Evolutionary conservation across 192 early-diverging fungal species (phyloP).

Genomic region (Funneliformis mosseae): DNA sequence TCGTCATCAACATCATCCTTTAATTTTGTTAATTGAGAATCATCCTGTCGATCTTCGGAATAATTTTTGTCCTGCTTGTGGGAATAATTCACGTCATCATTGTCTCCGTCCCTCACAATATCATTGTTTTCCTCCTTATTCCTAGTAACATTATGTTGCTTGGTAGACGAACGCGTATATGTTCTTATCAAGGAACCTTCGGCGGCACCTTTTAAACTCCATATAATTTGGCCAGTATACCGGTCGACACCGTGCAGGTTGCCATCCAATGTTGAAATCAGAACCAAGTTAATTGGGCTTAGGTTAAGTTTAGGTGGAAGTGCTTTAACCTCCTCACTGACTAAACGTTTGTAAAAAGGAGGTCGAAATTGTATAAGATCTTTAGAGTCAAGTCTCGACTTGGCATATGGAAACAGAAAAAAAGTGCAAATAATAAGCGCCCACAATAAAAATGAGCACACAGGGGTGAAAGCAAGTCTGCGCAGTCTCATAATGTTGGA

Average conservation of each 20-base stretch:
- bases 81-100: neutral
- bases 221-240: constrained; percentile 56
- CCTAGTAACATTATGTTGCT: constrained; percentile 28
- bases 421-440: neutral
- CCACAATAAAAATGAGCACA: neutral
- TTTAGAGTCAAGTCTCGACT: constrained; percentile 8
- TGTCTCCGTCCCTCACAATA: constrained; percentile 1
- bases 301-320: constrained; percentile 30
- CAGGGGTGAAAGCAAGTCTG: neutral
- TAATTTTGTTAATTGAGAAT: constrained; percentile 20
- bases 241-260: constrained; percentile 65
- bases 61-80: constrained; percentile 33
- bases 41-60: neutral
- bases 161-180: constrained; percentile 30
- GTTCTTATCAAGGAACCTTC: constrained; percentile 52
- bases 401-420: constrained; percentile 19
- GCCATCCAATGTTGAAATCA: constrained; percentile 79
- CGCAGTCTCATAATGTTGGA: neutral
- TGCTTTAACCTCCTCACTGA: neutral
- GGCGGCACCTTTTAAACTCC: constrained; percentile 59
- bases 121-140: neutral
- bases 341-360: neutral
- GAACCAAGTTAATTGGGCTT: constrained; percentile 41
- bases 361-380: neutral
- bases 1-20: constrained; percentile 14